Conservation (phyloP, 2,329 filamentous ascomycete species). For the Aspergillus carbonarius region DNA sequence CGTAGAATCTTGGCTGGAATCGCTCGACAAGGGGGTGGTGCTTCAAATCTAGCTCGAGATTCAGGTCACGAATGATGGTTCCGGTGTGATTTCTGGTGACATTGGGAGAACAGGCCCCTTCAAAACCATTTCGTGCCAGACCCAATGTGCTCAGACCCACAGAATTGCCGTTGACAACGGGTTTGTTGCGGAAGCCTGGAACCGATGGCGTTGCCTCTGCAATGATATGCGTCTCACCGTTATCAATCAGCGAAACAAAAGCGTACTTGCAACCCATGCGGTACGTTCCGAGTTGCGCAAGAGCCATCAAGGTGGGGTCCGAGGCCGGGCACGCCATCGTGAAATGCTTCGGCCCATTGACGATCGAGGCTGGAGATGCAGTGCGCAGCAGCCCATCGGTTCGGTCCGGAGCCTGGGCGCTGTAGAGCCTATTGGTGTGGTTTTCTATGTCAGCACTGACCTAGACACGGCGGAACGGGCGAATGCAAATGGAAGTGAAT, state of each 20-base stretch:
- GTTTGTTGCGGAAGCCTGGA: constrained; percentile 15
- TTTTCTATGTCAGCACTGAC: not conserved
- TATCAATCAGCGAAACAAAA: constrained; percentile 53
- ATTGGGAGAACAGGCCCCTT: not conserved
- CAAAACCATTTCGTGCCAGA: constrained; percentile 1
- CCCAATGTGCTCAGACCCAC: constrained; percentile 20
- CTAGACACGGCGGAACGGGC: not conserved
- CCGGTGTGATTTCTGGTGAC: constrained; percentile 14
- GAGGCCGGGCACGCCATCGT: not conserved
- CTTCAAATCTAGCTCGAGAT: constrained; percentile 35
- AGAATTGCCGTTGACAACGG: constrained; percentile 18
- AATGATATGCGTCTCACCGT: constrained; percentile 47
- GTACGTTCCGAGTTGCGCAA: constrained; percentile 51
- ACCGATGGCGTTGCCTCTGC: constrained; percentile 50
- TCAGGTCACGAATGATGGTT: constrained; percentile 39
- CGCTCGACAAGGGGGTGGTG: constrained; percentile 33
- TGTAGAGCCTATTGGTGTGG: constrained; percentile 3
- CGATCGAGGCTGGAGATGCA: not conserved
- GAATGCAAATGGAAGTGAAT: not conserved
- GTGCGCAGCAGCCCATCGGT: not conserved
- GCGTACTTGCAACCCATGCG: constrained; percentile 43
- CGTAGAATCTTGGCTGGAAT: constrained; percentile 50
- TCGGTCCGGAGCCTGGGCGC: not conserved
- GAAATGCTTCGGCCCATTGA: not conserved
- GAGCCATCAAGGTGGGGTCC: constrained; percentile 44